Conservation (phyloP, 2,329 filamentous ascomycete genomes). For the Ophiostoma sp. region DNA sequence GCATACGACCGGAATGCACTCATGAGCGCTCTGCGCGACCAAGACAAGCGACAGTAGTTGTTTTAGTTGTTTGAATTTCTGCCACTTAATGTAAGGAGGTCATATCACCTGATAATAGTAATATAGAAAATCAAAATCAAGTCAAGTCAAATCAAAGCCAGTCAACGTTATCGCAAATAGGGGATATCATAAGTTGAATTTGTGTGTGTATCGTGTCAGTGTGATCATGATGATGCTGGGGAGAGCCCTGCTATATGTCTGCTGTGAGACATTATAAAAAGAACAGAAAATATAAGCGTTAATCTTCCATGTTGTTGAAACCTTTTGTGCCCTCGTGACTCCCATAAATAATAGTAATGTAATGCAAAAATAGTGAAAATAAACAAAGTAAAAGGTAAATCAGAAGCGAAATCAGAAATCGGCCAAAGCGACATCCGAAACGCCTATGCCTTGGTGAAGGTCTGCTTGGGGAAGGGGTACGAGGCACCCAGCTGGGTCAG, state of each 20-base stretch:
- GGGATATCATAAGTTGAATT: slow-evolving; percentile 36
- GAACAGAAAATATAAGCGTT: slow-evolving; percentile 11
- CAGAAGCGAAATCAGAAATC: background rate
- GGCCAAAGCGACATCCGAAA: background rate
- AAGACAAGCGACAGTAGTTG: background rate
- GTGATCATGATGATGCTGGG: slow-evolving; percentile 5
- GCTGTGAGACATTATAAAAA: slow-evolving; percentile 1
- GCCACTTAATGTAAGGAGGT: background rate
- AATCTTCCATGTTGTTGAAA: slow-evolving; percentile 33
- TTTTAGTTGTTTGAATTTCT: background rate
- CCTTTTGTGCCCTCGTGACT: slow-evolving; percentile 22
- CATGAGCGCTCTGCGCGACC: slow-evolving; percentile 26
- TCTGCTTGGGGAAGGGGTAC: slow-evolving; percentile 81
- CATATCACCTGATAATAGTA: background rate
- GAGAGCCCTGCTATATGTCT: slow-evolving; percentile 4
- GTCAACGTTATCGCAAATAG: background rate
- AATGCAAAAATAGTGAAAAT: background rate
- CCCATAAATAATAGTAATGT: background rate
- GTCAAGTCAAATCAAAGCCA: background rate
- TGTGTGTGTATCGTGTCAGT: slow-evolving; percentile 18
- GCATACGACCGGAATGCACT: slow-evolving; percentile 29
- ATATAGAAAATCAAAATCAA: background rate
- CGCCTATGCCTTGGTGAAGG: slow-evolving; percentile 50
- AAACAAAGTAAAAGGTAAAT: background rate
- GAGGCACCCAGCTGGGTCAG: slow-evolving; percentile 94